Evolutionary conservation across 2,329 filamentous ascomycete genomes (phyloP).

Genomic region (Monilinia vaccinii-corymbosi): DNA sequence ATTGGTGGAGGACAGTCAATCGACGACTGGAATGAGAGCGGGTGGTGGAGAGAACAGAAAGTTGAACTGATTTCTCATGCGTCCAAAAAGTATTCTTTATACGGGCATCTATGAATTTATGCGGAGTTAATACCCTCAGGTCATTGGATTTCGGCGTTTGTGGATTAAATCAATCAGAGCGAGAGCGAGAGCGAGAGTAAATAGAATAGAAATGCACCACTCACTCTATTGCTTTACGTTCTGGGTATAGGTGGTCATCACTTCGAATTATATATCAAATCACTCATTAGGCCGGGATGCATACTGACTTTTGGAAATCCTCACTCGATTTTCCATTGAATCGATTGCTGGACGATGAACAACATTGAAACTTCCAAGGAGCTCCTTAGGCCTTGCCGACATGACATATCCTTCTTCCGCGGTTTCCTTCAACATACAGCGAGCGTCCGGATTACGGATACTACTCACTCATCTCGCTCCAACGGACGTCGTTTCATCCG

Average conservation of each 20-base stretch:
- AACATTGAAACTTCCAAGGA: background rate
- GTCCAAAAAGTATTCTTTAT: background rate
- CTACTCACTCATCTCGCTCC: background rate
- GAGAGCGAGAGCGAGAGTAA: background rate
- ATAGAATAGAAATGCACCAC: background rate
- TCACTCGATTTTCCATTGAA: too few relatives aligned
- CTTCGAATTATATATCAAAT: too few relatives aligned
- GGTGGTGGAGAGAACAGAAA: background rate
- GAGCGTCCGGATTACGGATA: conserved; percentile 4
- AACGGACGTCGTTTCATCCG: too few relatives aligned
- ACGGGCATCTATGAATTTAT: background rate
- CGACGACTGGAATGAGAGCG: background rate
- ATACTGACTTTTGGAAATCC: background rate
- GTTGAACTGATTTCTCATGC: background rate
- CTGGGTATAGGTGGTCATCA: background rate
- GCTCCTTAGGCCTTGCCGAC: background rate
- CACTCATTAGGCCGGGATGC: background rate
- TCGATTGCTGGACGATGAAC: background rate
- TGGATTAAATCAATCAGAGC: background rate
- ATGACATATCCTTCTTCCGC: background rate
- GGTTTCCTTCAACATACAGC: background rate
- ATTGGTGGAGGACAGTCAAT: background rate
- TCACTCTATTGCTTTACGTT: background rate
- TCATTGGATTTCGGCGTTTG: conserved; percentile 3
- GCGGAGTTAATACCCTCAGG: background rate